phyloP scores from a whole-genome alignment of 1,284 basidiomycete species.

The Rhizoctonia solani region DNA sequence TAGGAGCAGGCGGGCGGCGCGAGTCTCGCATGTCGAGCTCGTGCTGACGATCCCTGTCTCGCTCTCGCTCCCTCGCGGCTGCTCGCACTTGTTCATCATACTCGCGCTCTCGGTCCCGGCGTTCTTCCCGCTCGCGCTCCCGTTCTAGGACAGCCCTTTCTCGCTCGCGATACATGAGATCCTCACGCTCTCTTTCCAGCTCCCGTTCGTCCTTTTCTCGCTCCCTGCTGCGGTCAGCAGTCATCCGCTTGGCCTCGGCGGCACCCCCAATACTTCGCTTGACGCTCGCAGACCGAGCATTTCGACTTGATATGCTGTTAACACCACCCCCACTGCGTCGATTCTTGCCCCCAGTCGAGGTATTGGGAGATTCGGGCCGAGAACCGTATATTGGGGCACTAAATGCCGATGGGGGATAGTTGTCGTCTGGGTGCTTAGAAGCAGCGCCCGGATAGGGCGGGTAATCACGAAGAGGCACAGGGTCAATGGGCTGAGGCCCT shows the following conservation, averaged over 20 bases:
- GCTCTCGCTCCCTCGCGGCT: no score
- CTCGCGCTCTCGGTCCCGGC: neutral
- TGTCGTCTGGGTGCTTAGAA: neutral
- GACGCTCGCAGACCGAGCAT: neutral
- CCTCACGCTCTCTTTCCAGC: slow-evolving; percentile 4
- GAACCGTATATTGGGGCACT: slow-evolving; percentile 21
- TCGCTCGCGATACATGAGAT: no score
- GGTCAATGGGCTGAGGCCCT: slow-evolving; percentile 25
- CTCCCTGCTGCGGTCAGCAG: slow-evolving; percentile 15
- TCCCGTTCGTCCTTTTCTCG: slow-evolving; percentile 19
- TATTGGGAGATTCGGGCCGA: slow-evolving; percentile 19
- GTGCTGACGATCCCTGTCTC: slow-evolving; percentile 2
- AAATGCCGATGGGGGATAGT: slow-evolving; percentile 4
- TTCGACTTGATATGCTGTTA: neutral
- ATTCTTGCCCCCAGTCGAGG: slow-evolving; percentile 2
- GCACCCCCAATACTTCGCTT: slow-evolving; percentile 8
- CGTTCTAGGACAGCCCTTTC: slow-evolving; percentile 6
- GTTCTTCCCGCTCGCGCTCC: neutral
- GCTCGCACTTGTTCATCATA: no score
- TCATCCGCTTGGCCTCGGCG: neutral
- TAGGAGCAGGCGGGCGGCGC: no score
- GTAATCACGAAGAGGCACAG: slow-evolving; percentile 4
- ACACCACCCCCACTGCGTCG: slow-evolving; percentile 25
- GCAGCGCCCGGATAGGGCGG: neutral
- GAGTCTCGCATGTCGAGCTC: slow-evolving; percentile 16